A percentile compares a stretch with the other conserved stretches of the same genome.
These are phyloP conservation scores for Thraustochytrium striatum DNA, from an alignment of 352 stramenopile genomes.

Conservation along the genomic window DNA sequence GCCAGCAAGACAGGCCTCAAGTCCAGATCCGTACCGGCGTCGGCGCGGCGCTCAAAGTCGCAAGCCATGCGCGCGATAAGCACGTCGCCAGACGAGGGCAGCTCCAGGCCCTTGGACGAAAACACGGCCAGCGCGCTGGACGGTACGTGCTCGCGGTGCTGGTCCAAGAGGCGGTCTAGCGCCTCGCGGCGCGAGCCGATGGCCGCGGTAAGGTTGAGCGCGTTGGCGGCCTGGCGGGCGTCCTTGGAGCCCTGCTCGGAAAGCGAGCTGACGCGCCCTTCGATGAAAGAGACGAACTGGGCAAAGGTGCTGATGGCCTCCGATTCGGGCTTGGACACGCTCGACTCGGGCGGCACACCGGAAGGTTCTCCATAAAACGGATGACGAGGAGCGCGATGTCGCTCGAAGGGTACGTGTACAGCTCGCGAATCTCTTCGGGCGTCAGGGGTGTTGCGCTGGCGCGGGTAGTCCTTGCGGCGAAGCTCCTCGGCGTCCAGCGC, in stretches of 20 bases:
- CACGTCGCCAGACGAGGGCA: constrained; percentile 8
- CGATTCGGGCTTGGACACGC: neutral
- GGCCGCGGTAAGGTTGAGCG: neutral
- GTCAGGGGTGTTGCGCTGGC: constrained; percentile 27
- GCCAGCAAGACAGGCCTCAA: constrained; percentile 14
- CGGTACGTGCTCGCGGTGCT: constrained; percentile 19
- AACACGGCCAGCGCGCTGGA: constrained; percentile 19
- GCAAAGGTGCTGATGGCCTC: constrained; percentile 37
- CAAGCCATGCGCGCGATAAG: constrained; percentile 23
- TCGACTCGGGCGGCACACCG: constrained; percentile 20
- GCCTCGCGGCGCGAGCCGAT: neutral
- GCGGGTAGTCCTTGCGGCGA: constrained; percentile 11
- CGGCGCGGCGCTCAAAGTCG: constrained; percentile 24
- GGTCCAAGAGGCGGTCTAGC: constrained; percentile 14
- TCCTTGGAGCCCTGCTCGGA: neutral
- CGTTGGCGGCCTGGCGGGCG: neutral
- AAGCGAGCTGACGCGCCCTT: neutral
- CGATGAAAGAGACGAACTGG: constrained; percentile 18
- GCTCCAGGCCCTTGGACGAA: neutral
- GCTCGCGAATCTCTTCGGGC: too few relatives aligned
- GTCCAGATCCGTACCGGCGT: constrained; percentile 29
- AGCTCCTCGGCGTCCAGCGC: constrained; percentile 31
- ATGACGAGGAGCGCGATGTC: too few relatives aligned
- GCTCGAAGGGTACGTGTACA: too few relatives aligned
- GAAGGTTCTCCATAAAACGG: too few relatives aligned